Conservation (phyloP, 2,329 filamentous ascomycete species). For the Aspergillus novoparasiticus region DNA sequence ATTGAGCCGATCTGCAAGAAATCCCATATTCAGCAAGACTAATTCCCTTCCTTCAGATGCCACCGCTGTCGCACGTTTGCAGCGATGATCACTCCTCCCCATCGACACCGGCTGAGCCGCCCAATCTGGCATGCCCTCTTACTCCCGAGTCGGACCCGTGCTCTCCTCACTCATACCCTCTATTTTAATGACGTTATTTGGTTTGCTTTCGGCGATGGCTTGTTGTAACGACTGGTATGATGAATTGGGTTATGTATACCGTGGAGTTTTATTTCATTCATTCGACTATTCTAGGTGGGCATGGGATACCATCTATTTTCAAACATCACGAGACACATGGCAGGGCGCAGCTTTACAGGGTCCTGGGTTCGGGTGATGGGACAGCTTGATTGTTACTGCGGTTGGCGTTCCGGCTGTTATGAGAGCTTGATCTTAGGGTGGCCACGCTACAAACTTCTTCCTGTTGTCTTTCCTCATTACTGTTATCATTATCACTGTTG, state of each 20-base stretch:
- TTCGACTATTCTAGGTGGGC: slow-evolving; percentile 3
- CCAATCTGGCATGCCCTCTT: slow-evolving; percentile 41
- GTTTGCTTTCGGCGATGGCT: background rate
- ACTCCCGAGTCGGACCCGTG: slow-evolving; percentile 46
- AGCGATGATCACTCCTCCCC: slow-evolving; percentile 43
- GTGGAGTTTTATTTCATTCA: slow-evolving; percentile 7
- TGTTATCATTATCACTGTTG: background rate
- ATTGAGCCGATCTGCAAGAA: slow-evolving; percentile 21
- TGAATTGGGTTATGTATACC: slow-evolving; percentile 2
- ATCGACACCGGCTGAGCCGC: slow-evolving; percentile 45
- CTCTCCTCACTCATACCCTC: slow-evolving; percentile 40
- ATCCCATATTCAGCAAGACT: slow-evolving; percentile 17
- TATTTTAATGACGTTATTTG: slow-evolving; percentile 18
- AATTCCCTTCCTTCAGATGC: slow-evolving; percentile 34
- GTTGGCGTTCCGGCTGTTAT: slow-evolving; percentile 7
- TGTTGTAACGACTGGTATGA: slow-evolving; percentile 13
- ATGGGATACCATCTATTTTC: background rate
- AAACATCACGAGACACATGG: background rate
- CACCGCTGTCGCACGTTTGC: slow-evolving; percentile 39
- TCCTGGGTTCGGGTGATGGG: background rate
- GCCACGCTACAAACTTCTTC: background rate
- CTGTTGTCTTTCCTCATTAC: background rate
- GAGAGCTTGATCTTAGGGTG: slow-evolving; percentile 9
- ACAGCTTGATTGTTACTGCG: slow-evolving; percentile 4
- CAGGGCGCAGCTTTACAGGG: background rate